Conservation (phyloP, 345 rosid genomes). For the Hibiscus mutabilis region DNA sequence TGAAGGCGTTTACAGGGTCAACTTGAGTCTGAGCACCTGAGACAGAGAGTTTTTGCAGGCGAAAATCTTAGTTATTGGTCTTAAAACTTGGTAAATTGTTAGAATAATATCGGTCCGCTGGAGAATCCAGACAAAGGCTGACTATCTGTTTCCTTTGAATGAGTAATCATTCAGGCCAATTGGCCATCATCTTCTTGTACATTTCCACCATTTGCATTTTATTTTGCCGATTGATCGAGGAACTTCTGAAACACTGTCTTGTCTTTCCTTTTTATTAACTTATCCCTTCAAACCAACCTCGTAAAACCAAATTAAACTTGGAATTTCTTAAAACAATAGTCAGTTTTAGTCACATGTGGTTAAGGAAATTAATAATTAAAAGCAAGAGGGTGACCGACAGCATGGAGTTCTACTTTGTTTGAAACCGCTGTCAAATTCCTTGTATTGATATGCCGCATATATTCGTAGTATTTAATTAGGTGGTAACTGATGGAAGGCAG, state of each 20-base stretch:
- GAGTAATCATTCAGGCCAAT: not conserved
- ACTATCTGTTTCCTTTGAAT: not conserved
- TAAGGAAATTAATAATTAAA: slow-evolving; percentile 3
- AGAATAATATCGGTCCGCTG: no score
- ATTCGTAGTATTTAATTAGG: no score
- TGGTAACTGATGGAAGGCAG: not conserved
- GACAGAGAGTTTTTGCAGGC: not conserved
- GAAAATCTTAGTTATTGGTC: not conserved
- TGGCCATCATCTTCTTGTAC: not conserved
- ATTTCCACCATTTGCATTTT: not conserved
- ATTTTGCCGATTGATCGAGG: not conserved
- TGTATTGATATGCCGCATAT: not conserved
- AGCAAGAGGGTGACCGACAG: slow-evolving; percentile 1
- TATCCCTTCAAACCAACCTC: not conserved
- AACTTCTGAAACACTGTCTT: not conserved
- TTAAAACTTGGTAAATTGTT: not conserved
- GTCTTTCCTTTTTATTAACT: not conserved
- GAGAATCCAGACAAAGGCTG: not conserved
- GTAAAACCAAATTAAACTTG: not conserved
- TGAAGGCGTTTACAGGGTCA: not conserved
- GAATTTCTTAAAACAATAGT: not conserved
- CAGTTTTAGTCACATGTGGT: not conserved
- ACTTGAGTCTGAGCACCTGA: not conserved
- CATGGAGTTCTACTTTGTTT: not conserved
- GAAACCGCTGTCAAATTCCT: slow-evolving; percentile 8